Evolutionary conservation across 352 stramenopile genomes (phyloP).

Genomic region (Phytophthora pseudosyringae): DNA sequence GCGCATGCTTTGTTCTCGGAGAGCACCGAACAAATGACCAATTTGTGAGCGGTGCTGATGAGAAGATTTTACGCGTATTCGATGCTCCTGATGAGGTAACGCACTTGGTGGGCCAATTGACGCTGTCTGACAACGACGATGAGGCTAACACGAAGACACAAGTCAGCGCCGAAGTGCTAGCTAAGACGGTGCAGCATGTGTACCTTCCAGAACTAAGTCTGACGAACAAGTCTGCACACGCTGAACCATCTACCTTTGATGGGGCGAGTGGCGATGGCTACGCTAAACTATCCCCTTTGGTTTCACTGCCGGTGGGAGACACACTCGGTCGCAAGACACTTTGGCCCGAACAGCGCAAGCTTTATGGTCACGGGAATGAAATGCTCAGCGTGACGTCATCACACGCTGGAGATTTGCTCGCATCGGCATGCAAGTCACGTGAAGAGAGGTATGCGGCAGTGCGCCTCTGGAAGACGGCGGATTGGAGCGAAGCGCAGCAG

Average conservation of each 20-base stretch:
- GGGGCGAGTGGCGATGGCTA: constrained; percentile 37
- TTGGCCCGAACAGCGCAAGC: constrained; percentile 78
- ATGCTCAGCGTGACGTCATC: constrained; percentile 73
- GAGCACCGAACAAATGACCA: constrained; percentile 34
- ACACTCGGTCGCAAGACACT: constrained; percentile 68
- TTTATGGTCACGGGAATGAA: constrained; percentile 85
- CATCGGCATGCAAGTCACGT: constrained; percentile 78
- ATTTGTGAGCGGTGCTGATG: constrained; percentile 81
- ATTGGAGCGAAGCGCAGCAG: constrained; percentile 54
- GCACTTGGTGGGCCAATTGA: constrained; percentile 35
- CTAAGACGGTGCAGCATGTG: constrained; percentile 48
- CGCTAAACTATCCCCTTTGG: constrained; percentile 8
- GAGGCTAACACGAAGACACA: background rate
- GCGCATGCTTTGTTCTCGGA: constrained; percentile 55
- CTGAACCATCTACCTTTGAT: background rate
- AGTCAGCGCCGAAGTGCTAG: constrained; percentile 3
- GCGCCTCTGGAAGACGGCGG: constrained; percentile 68
- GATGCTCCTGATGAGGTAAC: constrained; percentile 64
- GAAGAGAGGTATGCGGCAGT: constrained; percentile 70
- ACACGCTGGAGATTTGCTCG: constrained; percentile 55
- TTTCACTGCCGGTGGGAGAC: constrained; percentile 66
- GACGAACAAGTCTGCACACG: constrained; percentile 64
- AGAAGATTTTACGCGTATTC: constrained; percentile 86
- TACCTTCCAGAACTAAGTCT: constrained; percentile 80
- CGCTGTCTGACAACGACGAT: background rate